Evolutionary conservation across 345 rosid genomes (phyloP), one percentile per base, ranked within the genome.

Genomic region (Salix caprea): DNA sequence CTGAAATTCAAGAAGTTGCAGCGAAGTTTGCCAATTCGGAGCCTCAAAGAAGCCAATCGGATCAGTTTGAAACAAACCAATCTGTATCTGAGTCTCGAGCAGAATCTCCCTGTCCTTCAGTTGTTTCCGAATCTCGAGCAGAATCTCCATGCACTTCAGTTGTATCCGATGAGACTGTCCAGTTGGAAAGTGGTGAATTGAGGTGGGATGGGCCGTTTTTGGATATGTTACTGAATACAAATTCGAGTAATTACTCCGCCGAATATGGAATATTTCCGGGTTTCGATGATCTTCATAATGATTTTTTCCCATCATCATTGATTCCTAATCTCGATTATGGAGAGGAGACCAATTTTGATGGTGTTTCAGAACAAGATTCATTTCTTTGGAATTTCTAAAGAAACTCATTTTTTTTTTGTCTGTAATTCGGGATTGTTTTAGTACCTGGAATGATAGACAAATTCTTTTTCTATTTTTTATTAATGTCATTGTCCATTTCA

Each of bases 371-470:
- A 40, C 84, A 84, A 11, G 89, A 80, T 67, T 84, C 86, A 5
- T 85, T 81, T 79, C 92, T 92, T 28, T 92, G 95, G 95, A 86
- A 89, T 74, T 91, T 91, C 76, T 90, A 28, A 72, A 65, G 26
- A 28, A 1, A 64, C 14, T 67, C n/a, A n/a, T n/a, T 67, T 21
- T 23, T 52, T 61, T 34, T 24, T 58, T 58, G 79, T 30, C 73
- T 23, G 74, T 24, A 15, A 18, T 54, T 39, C n/a, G 4, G 75
- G 75, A 32, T 37, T 28, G 24, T 71, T 64, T 71, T 70, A 44
- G 36, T n/a, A 21, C 24, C 65, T 70, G 15, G 42, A 61, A 30
- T 60, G 48, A 6, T 70, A 46, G 70, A 36, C 74, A 15, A 18
- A 7, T 12, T 48, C 42, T 28, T 28, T 44, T 28, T 15, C 1